These are phyloP conservation scores for Backusella mclennaniae DNA, from an alignment of 192 early-diverging fungal genomes.

Conservation along the genomic window DNA sequence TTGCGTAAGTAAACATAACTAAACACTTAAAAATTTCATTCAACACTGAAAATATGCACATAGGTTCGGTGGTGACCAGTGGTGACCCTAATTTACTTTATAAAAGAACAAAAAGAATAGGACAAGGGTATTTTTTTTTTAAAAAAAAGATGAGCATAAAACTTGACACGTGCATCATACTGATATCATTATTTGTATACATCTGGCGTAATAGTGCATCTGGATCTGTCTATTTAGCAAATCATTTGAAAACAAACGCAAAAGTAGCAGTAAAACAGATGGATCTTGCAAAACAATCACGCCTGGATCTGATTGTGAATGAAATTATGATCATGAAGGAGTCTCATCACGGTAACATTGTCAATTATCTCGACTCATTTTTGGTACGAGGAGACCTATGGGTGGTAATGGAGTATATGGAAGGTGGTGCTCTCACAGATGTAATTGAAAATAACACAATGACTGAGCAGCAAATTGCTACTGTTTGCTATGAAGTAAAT, in stretches of 20 bases:
- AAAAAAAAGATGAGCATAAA: not conserved
- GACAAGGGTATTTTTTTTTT: slow-evolving; percentile 73
- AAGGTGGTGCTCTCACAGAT: slow-evolving; percentile 83
- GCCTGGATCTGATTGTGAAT: slow-evolving; percentile 94
- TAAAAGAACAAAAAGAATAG: slow-evolving; percentile 93
- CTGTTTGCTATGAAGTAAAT: slow-evolving; percentile 68
- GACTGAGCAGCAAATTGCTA: slow-evolving; percentile 82
- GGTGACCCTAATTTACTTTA: slow-evolving; percentile 91
- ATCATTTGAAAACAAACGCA: slow-evolving; percentile 52
- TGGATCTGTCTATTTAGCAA: slow-evolving; percentile 86
- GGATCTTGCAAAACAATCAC: slow-evolving; percentile 91
- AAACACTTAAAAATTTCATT: not conserved
- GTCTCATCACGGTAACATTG: slow-evolving; percentile 77
- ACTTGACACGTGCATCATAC: not conserved
- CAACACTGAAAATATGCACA: not conserved
- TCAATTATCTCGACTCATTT: slow-evolving; percentile 86
- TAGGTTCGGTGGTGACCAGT: slow-evolving; percentile 83
- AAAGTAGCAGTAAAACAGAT: slow-evolving; percentile 96
- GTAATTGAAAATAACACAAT: slow-evolving; percentile 80
- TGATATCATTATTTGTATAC: not conserved
- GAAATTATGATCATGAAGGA: slow-evolving; percentile 91
- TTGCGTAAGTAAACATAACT: slow-evolving; percentile 51
- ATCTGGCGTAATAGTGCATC: slow-evolving; percentile 65
- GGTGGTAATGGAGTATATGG: slow-evolving; percentile 95
- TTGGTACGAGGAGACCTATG: slow-evolving; percentile 78